Percentiles rank a stretch among this genome's conserved stretches.
Evolutionary conservation across 805 yeast genomes (phyloP).

Genomic region (Ogataea paradorogensis): DNA sequence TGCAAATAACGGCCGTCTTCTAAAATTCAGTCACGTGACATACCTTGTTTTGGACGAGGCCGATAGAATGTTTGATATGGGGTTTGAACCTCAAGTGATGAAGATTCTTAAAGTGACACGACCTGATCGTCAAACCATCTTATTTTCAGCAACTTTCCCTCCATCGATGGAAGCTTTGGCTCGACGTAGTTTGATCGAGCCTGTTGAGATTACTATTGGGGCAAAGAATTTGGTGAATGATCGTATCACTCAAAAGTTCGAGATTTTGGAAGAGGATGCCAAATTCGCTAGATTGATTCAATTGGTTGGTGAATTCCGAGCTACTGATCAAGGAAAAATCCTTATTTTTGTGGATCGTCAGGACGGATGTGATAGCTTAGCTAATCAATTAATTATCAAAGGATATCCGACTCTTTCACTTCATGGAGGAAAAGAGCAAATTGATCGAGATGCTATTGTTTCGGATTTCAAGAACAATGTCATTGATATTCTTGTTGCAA

Average conservation of each 20-base stretch:
- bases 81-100: conserved; percentile 93
- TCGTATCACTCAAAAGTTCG: conserved; percentile 71
- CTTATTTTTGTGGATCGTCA: conserved; percentile 88
- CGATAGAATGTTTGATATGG: conserved; percentile 94
- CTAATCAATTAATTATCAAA: conserved; percentile 47
- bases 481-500: conserved; percentile 72
- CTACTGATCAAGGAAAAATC: conserved; percentile 45
- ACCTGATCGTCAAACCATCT: conserved; percentile 83
- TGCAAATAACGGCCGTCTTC: conserved; percentile 75
- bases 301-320: conserved; percentile 47
- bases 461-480: conserved; percentile 62
- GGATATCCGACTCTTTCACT: conserved; percentile 64
- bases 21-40: conserved; percentile 65
- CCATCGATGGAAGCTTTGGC: conserved; percentile 75
- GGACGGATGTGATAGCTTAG: conserved; percentile 73
- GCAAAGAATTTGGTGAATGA: conserved; percentile 77
- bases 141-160: conserved; percentile 95
- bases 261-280: conserved; percentile 50
- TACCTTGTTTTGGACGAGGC: conserved; percentile 94
- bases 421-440: conserved; percentile 91
- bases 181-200: conserved; percentile 54
- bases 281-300: conserved; percentile 58
- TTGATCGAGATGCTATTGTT: conserved; percentile 74
- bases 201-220: conserved; percentile 78
- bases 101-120: conserved; percentile 73